Base-by-base conservation (phyloP, 2,329 filamentous ascomycete species). In the Chrysoporthe puriensis region DNA sequence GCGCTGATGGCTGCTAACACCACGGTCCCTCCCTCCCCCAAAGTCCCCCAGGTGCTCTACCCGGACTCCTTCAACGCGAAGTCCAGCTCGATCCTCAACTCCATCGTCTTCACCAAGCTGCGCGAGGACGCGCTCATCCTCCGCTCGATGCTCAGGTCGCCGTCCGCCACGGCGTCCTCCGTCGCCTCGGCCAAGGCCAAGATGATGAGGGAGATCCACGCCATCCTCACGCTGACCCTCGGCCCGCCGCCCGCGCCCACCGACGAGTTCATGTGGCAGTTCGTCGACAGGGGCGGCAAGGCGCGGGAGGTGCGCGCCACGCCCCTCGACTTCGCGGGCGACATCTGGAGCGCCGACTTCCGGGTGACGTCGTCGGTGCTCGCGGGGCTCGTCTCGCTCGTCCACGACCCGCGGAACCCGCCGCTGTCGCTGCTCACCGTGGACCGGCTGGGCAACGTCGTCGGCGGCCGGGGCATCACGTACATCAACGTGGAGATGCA, bases 401-500 rank as follows among this genome's bases (percentile, higher is more conserved):
- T 96, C 61, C 90, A 97, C 76, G 94, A 97, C 76, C 94, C 94
- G 5, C 87, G 94, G 11, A 91, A 97, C 77, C 83, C 88, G 44
- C 91, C 91, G 70, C 85, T 90, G 70, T 86, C 86, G 1, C 87
- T 92, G 5, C 82, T 97, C 70, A 93, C 90, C 2, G 93, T 97
- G 7, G 85, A 90, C 72, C 85, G 91, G 36, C 88, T 97, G 2
- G 93, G 93, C 26, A 97, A 97, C 74, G 85, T 97, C 6, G 89
- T 93, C 66, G 91, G 91, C 58, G 92, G 92, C 9, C 85, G 90
- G 9, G 86, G 87, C 4, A 85, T 96, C 64, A 91, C 88, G 9
- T 97, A 97, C 76, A 87, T 96, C 74, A 97, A 97, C 76, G 92
- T 96, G 18, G 84, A 90, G 69, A 94, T 94, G 83, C 71, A 78